phyloP scores from a whole-genome alignment of 768 basidiomycete genomes.

The Imleria badia region DNA sequence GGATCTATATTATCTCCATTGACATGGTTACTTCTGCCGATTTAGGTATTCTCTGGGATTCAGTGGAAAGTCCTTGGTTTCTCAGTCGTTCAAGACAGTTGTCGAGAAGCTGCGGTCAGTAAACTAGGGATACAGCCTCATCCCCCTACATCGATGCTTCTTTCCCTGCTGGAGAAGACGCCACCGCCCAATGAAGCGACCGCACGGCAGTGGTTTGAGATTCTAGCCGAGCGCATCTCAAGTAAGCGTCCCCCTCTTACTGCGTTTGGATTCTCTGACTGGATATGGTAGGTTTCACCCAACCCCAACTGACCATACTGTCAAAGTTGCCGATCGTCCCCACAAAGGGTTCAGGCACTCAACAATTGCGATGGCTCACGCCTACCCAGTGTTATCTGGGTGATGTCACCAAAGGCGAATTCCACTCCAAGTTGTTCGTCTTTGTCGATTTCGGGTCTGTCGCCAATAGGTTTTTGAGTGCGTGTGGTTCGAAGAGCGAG shows the following conservation, averaged over 20 bases:
- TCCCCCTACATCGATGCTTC: constrained; percentile 61
- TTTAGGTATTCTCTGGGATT: constrained; percentile 65
- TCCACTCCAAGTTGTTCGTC: constrained; percentile 80
- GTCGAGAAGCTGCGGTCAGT: constrained; percentile 49
- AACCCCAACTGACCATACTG: constrained; percentile 53
- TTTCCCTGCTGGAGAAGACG: constrained; percentile 56
- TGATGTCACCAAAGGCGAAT: constrained; percentile 47
- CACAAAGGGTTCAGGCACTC: constrained; percentile 34
- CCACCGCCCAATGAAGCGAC: constrained; percentile 54
- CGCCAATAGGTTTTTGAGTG: constrained; percentile 82
- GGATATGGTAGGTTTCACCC: constrained; percentile 51
- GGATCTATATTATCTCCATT: neutral
- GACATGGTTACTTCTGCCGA: neutral
- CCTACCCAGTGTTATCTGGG: constrained; percentile 74
- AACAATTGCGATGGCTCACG: constrained; percentile 45
- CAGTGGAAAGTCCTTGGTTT: constrained; percentile 81
- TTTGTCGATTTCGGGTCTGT: constrained; percentile 85
- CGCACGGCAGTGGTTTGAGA: constrained; percentile 66
- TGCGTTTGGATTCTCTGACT: constrained; percentile 2
- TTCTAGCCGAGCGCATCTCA: constrained; percentile 60
- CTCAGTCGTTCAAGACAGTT: constrained; percentile 54
- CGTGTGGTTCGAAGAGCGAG: constrained; percentile 85
- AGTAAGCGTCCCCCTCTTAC: constrained; percentile 39
- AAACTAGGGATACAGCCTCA: constrained; percentile 72
- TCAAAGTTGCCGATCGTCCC: constrained; percentile 70